Evolutionary conservation across 2,329 filamentous ascomycete species (phyloP).

Genomic region (Venturia aucupariae): DNA sequence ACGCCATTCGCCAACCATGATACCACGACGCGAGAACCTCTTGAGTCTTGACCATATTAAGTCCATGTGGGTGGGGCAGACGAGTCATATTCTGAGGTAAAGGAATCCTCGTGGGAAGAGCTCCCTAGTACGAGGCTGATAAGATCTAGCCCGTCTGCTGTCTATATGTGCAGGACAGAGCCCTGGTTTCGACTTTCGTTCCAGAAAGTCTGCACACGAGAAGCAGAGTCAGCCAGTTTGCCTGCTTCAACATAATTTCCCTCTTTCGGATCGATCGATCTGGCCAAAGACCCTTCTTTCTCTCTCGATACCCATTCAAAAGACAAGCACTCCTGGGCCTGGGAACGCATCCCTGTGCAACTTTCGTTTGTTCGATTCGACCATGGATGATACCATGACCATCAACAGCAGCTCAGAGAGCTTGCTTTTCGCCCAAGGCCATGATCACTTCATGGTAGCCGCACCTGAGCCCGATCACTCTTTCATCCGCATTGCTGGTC

Average conservation of each 20-base stretch:
- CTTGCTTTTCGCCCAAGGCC: not conserved
- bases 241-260: not conserved
- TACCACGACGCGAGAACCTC: not conserved
- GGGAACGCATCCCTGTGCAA: not conserved
- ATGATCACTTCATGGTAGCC: not conserved
- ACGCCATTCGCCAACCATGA: not conserved
- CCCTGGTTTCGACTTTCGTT: constrained; percentile 4
- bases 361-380: not conserved
- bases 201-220: not conserved
- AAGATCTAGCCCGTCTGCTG: not conserved
- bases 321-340: not conserved
- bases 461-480: not conserved
- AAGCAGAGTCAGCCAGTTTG: not conserved
- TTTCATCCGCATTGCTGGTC: constrained; percentile 1
- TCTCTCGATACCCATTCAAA: not conserved
- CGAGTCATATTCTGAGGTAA: not conserved
- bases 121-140: not conserved
- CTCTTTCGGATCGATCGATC: not conserved
- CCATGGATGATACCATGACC: not conserved
- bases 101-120: not conserved
- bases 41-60: too few relatives aligned
- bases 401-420: constrained; percentile 8
- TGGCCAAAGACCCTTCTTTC: not conserved
- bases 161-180: not conserved
- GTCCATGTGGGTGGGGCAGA: not conserved